A percentile compares a stretch with the other conserved stretches of the same genome.
Evolutionary conservation across 2,329 filamentous ascomycete species (phyloP).

Genomic region (Neofusicoccum parvum): DNA sequence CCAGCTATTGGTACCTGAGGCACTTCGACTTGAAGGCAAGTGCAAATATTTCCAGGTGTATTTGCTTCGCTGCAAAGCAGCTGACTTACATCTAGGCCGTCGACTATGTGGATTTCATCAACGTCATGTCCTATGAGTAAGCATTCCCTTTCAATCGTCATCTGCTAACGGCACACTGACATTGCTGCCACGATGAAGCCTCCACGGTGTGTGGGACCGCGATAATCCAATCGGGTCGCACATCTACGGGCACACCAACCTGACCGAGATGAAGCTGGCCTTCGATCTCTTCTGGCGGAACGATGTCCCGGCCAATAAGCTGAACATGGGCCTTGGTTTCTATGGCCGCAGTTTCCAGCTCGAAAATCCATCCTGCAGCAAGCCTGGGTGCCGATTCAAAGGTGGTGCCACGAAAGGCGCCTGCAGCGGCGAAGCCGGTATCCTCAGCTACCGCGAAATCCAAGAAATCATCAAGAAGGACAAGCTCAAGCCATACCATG

Average conservation of each 20-base stretch:
- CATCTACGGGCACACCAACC: conserved; percentile 47
- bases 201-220: conserved; percentile 44
- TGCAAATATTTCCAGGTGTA: no score
- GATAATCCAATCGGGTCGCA: conserved; percentile 34
- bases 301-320: conserved; percentile 43
- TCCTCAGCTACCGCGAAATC: conserved; percentile 43
- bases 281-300: conserved; percentile 52
- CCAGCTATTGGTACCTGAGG: conserved; percentile 32
- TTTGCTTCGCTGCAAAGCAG: no score
- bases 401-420: conserved; percentile 29
- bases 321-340: conserved; percentile 51
- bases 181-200: no score
- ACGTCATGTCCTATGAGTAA: conserved; percentile 46
- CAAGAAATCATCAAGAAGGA: conserved; percentile 28
- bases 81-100: conserved; percentile 5
- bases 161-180: no score
- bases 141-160: not conserved
- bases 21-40: conserved; percentile 30
- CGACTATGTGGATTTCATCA: conserved; percentile 44
- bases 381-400: conserved; percentile 28
- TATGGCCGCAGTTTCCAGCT: conserved; percentile 45
- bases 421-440: conserved; percentile 35
- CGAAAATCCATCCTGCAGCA: conserved; percentile 26
- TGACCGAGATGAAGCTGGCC: conserved; percentile 49
- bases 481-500: conserved; percentile 29